Evolutionary conservation across 768 basidiomycete genomes (phyloP), one percentile per base, ranked within the genome.

Genomic region (Suillus spraguei): DNA sequence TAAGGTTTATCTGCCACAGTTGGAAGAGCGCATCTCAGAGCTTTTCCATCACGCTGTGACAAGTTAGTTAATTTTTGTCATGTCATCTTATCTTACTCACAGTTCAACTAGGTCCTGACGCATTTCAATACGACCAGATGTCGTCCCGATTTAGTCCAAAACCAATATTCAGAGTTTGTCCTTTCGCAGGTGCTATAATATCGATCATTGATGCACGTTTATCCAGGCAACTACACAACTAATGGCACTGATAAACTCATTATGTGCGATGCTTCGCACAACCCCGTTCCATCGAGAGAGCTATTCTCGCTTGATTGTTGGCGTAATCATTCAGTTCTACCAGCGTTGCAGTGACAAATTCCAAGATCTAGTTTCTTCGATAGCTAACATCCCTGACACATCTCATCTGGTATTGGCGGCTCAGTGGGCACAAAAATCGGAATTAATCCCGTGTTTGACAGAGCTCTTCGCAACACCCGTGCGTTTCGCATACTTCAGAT

Each of bases 211-310:
- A 53, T 61, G 62, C 54, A 65, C n/a, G 62, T 54, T 35, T 61
- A n/a, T 46, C 13, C 65, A 96, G 93, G 92, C 91, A 24, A 87
- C 86, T 70, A 92, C 89, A 5, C 87, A 94, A 66, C 79, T 97
- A 28, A 90, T 95, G 82, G 90, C 93, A 1, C 78, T 99, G 50
- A 90, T 97, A 70, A 96, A 96, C 69, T 96, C 93, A 1, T 79
- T 99, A 6, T 97, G 95, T 69, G 83, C 87, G 9, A 97, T 98
- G 94, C 85, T 97, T 22, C 85, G 88, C 62, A 89, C 87, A 6
- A 95, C 93, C 20, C 95, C 96, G 0, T 99, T 99, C 78, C 97
- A 98, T 71, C 85, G 90, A 64, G 97, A 99, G 75, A 95, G 90
- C 72, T 97, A 98, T 73, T 89, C 94, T 20, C 86, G 94, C n/a